These are phyloP conservation scores for Quercus wislizeni DNA, from an alignment of 306 rosid species.

Conservation along the genomic window DNA sequence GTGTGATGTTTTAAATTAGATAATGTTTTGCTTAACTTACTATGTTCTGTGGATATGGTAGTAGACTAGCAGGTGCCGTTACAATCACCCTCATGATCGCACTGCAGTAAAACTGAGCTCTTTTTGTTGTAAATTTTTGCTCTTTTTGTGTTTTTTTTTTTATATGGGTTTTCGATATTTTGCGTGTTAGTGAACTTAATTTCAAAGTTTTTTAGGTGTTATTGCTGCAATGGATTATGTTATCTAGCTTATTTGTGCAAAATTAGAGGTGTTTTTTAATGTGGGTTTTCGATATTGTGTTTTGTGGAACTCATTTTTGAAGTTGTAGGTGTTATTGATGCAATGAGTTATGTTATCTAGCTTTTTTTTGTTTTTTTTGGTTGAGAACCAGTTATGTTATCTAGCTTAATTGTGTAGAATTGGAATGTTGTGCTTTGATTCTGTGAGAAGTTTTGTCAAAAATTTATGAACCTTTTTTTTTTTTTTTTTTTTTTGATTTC, in stretches of 20 bases:
- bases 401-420: not conserved
- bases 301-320: not conserved
- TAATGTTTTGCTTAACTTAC: no score
- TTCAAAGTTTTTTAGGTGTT: not conserved
- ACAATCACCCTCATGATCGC: conserved; percentile 88
- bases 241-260: not conserved
- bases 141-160: not conserved
- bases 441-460: not conserved
- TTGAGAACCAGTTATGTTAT: no score
- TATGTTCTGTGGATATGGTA: conserved; percentile 70
- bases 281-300: not conserved
- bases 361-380: no score
- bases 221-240: not conserved
- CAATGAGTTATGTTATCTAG: not conserved
- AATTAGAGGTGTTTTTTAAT: not conserved
- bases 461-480: not conserved
- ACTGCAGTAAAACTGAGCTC: conserved; percentile 51
- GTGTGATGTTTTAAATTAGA: no score
- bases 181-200: not conserved
- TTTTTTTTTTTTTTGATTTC: no score
- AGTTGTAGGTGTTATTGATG: not conserved
- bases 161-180: not conserved
- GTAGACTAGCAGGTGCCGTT: conserved; percentile 53
- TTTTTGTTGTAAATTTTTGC: conserved; percentile 13
- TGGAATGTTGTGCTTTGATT: not conserved